Percentiles rank a stretch among this genome's conserved stretches.
Evolutionary conservation across 495 filamentous ascomycete genomes (phyloP).

Genomic region (Penicillium maclennaniae): DNA sequence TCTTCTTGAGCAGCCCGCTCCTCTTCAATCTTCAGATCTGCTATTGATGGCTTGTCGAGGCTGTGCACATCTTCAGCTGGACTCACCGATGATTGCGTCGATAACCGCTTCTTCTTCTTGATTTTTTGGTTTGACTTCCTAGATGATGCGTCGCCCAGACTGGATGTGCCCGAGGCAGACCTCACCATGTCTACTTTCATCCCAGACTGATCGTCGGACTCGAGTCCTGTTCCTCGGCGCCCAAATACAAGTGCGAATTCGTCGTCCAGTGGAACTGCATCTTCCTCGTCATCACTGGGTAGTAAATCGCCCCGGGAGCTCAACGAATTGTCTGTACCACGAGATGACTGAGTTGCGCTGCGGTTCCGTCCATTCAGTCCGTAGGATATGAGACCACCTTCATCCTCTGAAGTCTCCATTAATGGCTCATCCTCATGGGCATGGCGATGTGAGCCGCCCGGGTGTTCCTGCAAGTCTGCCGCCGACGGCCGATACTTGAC

Average conservation of each 20-base stretch:
- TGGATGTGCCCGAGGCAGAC: constrained; percentile 49
- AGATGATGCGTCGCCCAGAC: constrained; percentile 52
- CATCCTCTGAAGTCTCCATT: constrained; percentile 59
- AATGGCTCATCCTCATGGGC: constrained; percentile 66
- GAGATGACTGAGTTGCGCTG: constrained; percentile 78
- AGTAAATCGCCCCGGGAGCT: constrained; percentile 93
- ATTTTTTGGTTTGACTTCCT: constrained; percentile 34
- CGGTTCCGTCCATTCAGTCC: constrained; percentile 56
- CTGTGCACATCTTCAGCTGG: constrained; percentile 24
- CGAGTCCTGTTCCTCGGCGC: constrained; percentile 56
- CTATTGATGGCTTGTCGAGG: constrained; percentile 52
- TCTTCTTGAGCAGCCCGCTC: constrained; percentile 63
- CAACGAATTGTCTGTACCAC: constrained; percentile 79
- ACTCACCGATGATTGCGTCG: constrained; percentile 22
- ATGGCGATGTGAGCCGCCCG: constrained; percentile 49
- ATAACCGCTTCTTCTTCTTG: constrained; percentile 29
- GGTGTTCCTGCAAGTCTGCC: constrained; percentile 87
- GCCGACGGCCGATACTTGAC: constrained; percentile 86
- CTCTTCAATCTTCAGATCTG: constrained; percentile 75
- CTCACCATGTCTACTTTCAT: constrained; percentile 64
- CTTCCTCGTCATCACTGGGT: constrained; percentile 87
- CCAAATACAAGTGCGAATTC: constrained; percentile 82
- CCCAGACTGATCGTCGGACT: constrained; percentile 67
- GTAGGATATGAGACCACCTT: constrained; percentile 18
- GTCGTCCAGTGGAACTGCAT: constrained; percentile 89